A percentile compares a stretch with the other conserved stretches of the same genome.
Conservation (phyloP, 179 eudicot genomes). For the Camellia oleifera region DNA sequence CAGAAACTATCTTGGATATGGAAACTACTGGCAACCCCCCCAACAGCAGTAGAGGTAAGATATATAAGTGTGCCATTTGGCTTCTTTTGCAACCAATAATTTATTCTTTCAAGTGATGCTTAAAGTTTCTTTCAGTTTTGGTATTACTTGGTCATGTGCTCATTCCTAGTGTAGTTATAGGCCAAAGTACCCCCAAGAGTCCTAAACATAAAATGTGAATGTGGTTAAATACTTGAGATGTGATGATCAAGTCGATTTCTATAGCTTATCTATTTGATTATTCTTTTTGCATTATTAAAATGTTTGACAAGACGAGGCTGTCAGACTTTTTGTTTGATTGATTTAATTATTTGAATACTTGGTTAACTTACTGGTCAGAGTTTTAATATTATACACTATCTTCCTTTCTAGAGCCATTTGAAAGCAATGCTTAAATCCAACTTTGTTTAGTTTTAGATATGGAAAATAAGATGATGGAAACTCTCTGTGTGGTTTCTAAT, state of each 20-base stretch:
- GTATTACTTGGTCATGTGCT: not conserved
- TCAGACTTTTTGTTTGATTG: not conserved
- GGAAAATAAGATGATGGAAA: no score
- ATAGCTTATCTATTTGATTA: not conserved
- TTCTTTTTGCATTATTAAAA: not conserved
- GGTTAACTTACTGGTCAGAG: not conserved
- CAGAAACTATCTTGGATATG: conserved; percentile 81
- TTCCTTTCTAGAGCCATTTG: not conserved
- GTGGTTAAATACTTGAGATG: not conserved
- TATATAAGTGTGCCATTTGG: not conserved
- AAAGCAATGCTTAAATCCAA: not conserved
- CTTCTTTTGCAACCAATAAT: not conserved
- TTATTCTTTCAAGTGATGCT: not conserved
- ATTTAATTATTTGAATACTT: not conserved
- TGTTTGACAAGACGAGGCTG: not conserved
- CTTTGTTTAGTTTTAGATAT: not conserved
- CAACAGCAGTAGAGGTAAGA: conserved; percentile 34
- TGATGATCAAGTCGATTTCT: not conserved
- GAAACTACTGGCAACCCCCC: conserved; percentile 61
- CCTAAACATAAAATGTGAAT: not conserved
- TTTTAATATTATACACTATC: not conserved
- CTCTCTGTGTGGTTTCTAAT: no score
- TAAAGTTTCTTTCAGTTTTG: not conserved
- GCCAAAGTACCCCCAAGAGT: not conserved
- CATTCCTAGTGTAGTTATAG: not conserved